Conservation (phyloP, 176 grass and related monocot species). For the Areca catechu region DNA sequence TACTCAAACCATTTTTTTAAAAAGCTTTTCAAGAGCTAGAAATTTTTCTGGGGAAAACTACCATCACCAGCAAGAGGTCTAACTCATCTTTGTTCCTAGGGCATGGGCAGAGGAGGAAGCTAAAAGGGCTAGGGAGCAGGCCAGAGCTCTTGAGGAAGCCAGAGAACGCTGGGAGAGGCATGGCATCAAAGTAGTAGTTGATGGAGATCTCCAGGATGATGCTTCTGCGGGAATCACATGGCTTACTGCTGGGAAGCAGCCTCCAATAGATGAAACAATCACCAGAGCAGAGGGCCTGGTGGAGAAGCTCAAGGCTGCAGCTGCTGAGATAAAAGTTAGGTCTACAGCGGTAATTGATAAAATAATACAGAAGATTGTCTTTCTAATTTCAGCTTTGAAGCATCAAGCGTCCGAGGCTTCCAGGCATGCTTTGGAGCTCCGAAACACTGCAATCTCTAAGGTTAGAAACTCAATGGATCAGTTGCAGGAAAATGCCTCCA, state of each 20-base stretch:
- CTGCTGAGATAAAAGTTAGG: constrained; percentile 38
- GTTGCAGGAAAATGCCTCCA: constrained; percentile 13
- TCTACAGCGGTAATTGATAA: constrained; percentile 37
- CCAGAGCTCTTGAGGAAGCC: constrained; percentile 61
- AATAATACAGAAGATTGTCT: constrained; percentile 52
- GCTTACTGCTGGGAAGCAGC: constrained; percentile 52
- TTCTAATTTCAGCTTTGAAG: constrained; percentile 54
- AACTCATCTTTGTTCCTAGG: constrained; percentile 28
- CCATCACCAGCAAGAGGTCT: too few species aligned
- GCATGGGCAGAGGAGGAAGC: constrained; percentile 96
- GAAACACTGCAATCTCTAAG: constrained; percentile 21
- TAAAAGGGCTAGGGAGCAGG: constrained; percentile 77
- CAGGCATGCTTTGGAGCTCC: constrained; percentile 18
- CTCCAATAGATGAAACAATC: constrained; percentile 38
- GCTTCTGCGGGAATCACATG: constrained; percentile 64
- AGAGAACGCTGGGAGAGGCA: constrained; percentile 63
- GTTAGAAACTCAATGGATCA: constrained; percentile 32
- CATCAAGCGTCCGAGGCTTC: constrained; percentile 23
- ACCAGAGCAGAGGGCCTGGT: constrained; percentile 34
- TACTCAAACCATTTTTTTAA: too few species aligned
- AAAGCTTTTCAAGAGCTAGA: too few species aligned
- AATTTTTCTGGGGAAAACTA: too few species aligned
- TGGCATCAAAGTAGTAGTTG: constrained; percentile 82
- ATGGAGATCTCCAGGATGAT: constrained; percentile 50
- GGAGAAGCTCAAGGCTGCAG: constrained; percentile 50